Evolutionary conservation across 208 protist species (phyloP), one percentile per base, ranked within the genome.

Genomic region (Crithidia expoeki): DNA sequence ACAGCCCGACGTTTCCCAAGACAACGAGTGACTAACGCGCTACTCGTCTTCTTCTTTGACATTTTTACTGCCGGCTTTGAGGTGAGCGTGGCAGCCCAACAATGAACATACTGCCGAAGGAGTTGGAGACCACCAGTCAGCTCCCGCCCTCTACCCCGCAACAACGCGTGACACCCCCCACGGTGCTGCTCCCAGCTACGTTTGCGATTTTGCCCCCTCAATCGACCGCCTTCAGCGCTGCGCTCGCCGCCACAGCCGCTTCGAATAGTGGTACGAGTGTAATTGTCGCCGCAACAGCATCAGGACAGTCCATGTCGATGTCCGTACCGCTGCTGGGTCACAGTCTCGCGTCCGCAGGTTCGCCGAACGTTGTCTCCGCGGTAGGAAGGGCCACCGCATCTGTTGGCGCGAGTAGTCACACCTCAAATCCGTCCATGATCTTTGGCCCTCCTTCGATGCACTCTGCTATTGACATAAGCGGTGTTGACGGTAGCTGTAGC

Each of bases 81-180:
- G n/a, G n/a, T 46, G 40, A 46, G 27, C 19, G 32, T 52, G 42
- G 28, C n/a, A 23, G 10, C 2, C 17, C 33, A 34, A 16, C 21
- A 30, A 72, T 72, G 59, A 52, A 12, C 33, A 58, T 51, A 11
- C 23, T 70, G 5, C 44, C 47, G 33, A 46, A 50, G 21, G 60
- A 65, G 27, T 68, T 72, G 27, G 74, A 79, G 60, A 70, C 74
- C 33, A 79, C 66, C 2, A 68, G 74, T 40, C 74, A 79, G 62
- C 74, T 79, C 19, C 74, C 74, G 6, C 74, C 74, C 7, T 72
- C 74, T 4, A 74, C 62, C 4, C 61, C 53, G 49, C 74, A 71
- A 42, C 74, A 80, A n/a, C 34, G 36, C 16, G 1, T 73, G 27
- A 62, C 68, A 14, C 74, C 74, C 6, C 28, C 68, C 23, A 74